Evolutionary conservation across 495 filamentous ascomycete species (phyloP), one percentile per base, ranked within the genome.

Genomic region (Jackrogersella multiformis): DNA sequence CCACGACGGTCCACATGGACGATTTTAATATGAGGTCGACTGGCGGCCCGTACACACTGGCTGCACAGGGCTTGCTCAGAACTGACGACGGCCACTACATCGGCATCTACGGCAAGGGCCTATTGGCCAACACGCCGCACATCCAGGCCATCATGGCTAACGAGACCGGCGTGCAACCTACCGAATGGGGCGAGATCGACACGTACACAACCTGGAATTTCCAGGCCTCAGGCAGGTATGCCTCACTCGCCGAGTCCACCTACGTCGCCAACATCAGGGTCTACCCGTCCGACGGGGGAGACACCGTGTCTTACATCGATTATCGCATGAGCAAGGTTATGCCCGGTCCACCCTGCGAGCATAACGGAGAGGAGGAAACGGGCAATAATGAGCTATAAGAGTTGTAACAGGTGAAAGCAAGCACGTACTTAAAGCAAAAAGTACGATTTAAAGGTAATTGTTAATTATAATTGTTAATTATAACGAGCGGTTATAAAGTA

Each of bases 331-430:
- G 34, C 34, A 36, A 36, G 34, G 34, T 12, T 9, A 9, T 36
- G 2, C 2, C 34, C 2, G 34, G 34, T 3, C 34, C 34, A 2
- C 10, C 12, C 4, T 36, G 34, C 12, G 34, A n/a, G n/a, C n/a
- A 36, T 36, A 9, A 12, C 12, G 4, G 34, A 36, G 34, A 9
- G 34, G 34, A 2, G 4, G 34, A 3, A 20, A 42, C 18, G n/a
- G 39, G 2, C 16, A 42, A n/a, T 20, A 12, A 42, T 42, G 39
- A 32, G 26, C 45, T n/a, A 7, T 57, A 53, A 15, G 76, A 75
- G 34, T 73, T 62, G n/a, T n/a, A n/a, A n/a, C n/a, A n/a, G n/a
- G n/a, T n/a, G n/a, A n/a, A n/a, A n/a, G n/a, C n/a, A n/a, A n/a
- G n/a, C n/a, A n/a, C n/a, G n/a, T n/a, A n/a, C n/a, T n/a, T n/a